Percentiles rank a stretch among this genome's conserved stretches.
Conservation (phyloP, 441 rosid species). For the Jatropha podagrica region DNA sequence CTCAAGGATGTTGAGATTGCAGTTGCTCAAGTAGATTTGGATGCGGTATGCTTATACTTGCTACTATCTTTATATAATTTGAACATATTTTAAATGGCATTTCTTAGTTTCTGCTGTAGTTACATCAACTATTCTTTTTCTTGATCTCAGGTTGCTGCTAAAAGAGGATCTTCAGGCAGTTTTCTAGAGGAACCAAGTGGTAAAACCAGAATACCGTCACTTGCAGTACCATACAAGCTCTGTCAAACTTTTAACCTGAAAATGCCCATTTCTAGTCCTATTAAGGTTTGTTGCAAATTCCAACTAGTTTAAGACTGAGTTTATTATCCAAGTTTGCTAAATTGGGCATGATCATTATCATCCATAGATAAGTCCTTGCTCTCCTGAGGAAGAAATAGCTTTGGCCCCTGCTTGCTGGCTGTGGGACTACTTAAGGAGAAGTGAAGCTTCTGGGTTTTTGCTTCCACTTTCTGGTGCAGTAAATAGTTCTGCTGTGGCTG, state of each 20-base stretch:
- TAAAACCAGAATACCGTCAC: constrained; percentile 61
- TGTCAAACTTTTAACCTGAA: constrained; percentile 69
- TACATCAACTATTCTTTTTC: constrained; percentile 17
- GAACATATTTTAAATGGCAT: too few species aligned
- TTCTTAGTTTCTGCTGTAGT: neutral
- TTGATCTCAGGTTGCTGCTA: constrained; percentile 77
- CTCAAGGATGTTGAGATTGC: constrained; percentile 88
- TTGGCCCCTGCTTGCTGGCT: constrained; percentile 97
- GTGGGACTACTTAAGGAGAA: constrained; percentile 96
- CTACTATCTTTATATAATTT: too few species aligned
- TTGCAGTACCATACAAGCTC: constrained; percentile 60
- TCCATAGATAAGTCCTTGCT: constrained; percentile 66
- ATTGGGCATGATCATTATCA: constrained; percentile 8
- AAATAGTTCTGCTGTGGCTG: constrained; percentile 94
- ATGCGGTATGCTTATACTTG: constrained; percentile 53
- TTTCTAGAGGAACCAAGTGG: constrained; percentile 90
- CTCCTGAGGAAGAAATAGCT: constrained; percentile 94
- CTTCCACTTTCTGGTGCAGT: constrained; percentile 98
- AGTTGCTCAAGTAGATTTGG: constrained; percentile 82
- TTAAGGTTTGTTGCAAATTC: constrained; percentile 47
- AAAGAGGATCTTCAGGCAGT: constrained; percentile 82
- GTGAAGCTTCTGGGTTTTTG: constrained; percentile 95
- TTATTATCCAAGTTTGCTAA: neutral
- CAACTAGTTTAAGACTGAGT: neutral
- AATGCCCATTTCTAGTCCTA: constrained; percentile 68